phyloP scores from a whole-genome alignment of 441 rosid genomes.

The Bruguiera hainesii region DNA sequence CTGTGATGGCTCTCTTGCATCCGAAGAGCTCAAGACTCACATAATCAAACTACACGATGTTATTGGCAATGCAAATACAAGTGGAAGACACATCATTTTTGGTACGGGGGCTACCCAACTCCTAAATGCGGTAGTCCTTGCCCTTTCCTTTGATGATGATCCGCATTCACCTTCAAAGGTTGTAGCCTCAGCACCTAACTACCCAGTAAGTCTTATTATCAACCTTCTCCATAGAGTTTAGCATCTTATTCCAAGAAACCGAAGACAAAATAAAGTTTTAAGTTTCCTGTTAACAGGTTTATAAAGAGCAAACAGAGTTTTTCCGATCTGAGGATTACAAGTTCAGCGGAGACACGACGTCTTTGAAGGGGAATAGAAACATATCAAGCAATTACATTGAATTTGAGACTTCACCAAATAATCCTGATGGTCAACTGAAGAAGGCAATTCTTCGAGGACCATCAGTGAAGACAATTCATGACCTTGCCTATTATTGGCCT shows the following conservation, averaged over 20 bases:
- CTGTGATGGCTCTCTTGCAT: constrained; percentile 16
- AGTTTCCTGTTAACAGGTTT: constrained; percentile 14
- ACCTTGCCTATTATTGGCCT: constrained; percentile 65
- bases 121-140: constrained; percentile 49
- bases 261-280: neutral
- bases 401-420: constrained; percentile 60
- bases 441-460: constrained; percentile 42
- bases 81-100: constrained; percentile 39
- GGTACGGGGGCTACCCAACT: constrained; percentile 57
- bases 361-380: constrained; percentile 31
- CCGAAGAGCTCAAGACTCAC: constrained; percentile 38
- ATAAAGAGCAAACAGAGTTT: constrained; percentile 23
- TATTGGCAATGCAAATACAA: constrained; percentile 54
- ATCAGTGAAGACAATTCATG: constrained; percentile 39
- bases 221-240: no score
- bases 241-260: no score
- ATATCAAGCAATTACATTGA: constrained; percentile 31
- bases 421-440: constrained; percentile 54
- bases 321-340: constrained; percentile 22
- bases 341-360: constrained; percentile 35
- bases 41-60: constrained; percentile 40
- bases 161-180: constrained; percentile 28
- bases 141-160: constrained; percentile 32
- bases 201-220: constrained; percentile 21
- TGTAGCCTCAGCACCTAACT: constrained; percentile 38